Conservation (phyloP, 2,329 filamentous ascomycete genomes). For the Fusarium nematophilum region DNA sequence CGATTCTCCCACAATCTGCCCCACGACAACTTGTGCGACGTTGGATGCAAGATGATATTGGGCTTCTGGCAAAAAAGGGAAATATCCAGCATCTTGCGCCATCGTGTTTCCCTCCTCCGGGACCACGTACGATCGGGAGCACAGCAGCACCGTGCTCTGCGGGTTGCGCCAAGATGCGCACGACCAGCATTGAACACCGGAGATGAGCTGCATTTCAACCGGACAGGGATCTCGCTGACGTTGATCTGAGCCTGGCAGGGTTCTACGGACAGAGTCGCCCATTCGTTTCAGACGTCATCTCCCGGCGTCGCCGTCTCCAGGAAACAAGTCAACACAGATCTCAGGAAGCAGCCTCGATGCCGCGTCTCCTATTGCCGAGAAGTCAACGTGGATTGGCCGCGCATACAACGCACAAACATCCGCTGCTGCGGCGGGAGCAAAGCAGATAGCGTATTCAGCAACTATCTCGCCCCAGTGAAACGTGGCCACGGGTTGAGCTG, state of each 20-base stretch:
- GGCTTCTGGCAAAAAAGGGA: not conserved
- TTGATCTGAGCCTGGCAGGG: slow-evolving; percentile 45
- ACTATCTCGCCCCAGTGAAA: not conserved
- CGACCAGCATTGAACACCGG: slow-evolving; percentile 41
- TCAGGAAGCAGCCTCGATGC: not conserved
- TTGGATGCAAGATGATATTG: not conserved
- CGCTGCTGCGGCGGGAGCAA: not conserved
- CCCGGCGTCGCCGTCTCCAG: slow-evolving; percentile 36
- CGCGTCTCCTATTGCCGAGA: not conserved
- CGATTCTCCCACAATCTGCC: slow-evolving; percentile 14
- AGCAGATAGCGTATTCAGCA: not conserved
- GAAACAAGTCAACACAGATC: slow-evolving; percentile 5
- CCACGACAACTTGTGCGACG: slow-evolving; percentile 7
- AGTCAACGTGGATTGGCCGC: not conserved
- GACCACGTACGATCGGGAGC: not conserved
- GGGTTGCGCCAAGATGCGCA: slow-evolving; percentile 11
- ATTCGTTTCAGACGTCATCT: slow-evolving; percentile 45
- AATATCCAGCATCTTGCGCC: not conserved
- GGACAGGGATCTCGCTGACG: slow-evolving; percentile 43
- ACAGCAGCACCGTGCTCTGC: not conserved
- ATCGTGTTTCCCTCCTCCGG: no score
- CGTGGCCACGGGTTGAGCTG: slow-evolving; percentile 4
- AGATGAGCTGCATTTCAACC: slow-evolving; percentile 41
- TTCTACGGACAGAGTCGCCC: slow-evolving; percentile 17
- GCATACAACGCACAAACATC: not conserved